Base-by-base conservation (phyloP, 495 filamentous ascomycete genomes). In the Trypethelium eluteriae region DNA sequence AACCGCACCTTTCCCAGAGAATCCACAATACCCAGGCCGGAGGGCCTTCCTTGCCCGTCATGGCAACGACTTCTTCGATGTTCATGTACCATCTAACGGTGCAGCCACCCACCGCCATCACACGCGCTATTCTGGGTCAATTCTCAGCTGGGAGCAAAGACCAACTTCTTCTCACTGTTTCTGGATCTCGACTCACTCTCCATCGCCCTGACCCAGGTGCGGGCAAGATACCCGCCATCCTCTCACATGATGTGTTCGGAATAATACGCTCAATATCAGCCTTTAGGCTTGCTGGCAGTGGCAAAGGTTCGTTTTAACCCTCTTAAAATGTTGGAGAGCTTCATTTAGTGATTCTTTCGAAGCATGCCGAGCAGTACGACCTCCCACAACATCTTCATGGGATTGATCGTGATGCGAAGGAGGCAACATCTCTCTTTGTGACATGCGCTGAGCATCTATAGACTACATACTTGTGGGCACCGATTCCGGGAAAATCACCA, bases 41-140 rank as follows among this genome's bases (percentile, higher is more conserved):
- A 25, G 44, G 66, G 68, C 68, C 68, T n/a, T 16, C 49, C 38
- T 56, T 71, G 71, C 74, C 77, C 83, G 89, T 70, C 79, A 99
- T 99, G 94, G 92, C 94, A 76, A 93, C 91, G 67, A 96, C 92
- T 53, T 96, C 92, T 70, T 91, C 90, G 73, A 95, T 96, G 92
- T 96, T 96, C 76, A 88, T 98, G 83, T 98, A 98, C 81, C 92
- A 90, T 61, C 81, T 98, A 76, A 97, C 95, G 32, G 87, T 99
- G 72, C 89, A 96, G 76, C 88, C 91, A 66, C 90, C 95, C 36
- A 90, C 92, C 62, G 88, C 92, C 44, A 83, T 96, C 70, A 92
- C 87, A 16, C 89, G 96, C 79, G 92, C 93, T 64, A 88, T 97
- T 63, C 82, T 96, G 16, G 94, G 94, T 68, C 91, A 97, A 73